Conservation (phyloP, 2,329 filamentous ascomycete genomes). For the Aspergillus intermedius region DNA sequence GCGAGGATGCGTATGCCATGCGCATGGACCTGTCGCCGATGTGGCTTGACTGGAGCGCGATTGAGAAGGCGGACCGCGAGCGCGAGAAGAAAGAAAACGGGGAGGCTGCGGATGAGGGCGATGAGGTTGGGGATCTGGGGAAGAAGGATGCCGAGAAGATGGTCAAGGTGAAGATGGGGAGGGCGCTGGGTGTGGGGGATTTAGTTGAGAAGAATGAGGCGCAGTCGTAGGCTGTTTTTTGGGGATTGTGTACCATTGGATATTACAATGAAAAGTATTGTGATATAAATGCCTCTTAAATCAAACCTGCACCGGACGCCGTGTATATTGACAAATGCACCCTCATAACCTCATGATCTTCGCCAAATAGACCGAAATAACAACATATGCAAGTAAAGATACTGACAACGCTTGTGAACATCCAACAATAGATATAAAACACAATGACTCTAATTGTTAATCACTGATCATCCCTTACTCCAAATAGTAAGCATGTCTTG, state of each 20-base stretch:
- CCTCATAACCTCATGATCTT: background rate
- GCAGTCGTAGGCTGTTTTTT: conserved; percentile 9
- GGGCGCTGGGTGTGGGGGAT: conserved; percentile 67
- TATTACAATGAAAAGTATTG: background rate
- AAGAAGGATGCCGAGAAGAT: conserved; percentile 52
- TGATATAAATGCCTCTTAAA: background rate
- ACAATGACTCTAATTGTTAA: too few relatives aligned
- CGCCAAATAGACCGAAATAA: too few relatives aligned
- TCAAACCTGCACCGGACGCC: background rate
- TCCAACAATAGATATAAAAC: too few relatives aligned
- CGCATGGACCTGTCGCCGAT: conserved; percentile 64
- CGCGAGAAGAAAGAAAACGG: conserved; percentile 26
- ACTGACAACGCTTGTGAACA: too few relatives aligned
- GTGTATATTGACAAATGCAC: background rate
- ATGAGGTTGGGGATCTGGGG: conserved; percentile 61
- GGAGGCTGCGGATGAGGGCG: conserved; percentile 57
- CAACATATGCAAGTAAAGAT: too few relatives aligned
- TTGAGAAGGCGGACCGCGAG: conserved; percentile 34
- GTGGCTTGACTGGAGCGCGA: conserved; percentile 44
- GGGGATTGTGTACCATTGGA: background rate
- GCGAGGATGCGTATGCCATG: conserved; percentile 95
- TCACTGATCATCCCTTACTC: too few relatives aligned
- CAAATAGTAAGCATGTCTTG: too few relatives aligned
- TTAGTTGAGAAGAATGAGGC: conserved; percentile 45
- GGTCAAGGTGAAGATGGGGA: conserved; percentile 79